Evolutionary conservation across 768 basidiomycete genomes (phyloP).

Genomic region (Boletus eberwhitei): DNA sequence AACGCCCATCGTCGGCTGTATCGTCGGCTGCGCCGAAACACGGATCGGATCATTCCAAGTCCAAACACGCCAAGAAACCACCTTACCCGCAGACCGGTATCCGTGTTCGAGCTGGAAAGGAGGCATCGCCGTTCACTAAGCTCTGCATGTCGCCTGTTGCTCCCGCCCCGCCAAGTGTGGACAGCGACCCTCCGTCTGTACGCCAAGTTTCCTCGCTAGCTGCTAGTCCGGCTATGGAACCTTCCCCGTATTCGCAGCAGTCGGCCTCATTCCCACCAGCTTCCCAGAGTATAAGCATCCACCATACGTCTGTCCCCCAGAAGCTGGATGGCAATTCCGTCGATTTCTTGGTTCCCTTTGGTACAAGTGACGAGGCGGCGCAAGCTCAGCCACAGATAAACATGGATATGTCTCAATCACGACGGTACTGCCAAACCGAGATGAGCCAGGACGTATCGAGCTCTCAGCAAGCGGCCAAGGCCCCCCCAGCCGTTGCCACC

Average conservation of each 20-base stretch:
- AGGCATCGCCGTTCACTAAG: conserved; percentile 22
- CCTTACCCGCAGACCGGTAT: conserved; percentile 45
- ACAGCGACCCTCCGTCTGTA: conserved; percentile 6
- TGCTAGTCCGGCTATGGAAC: conserved; percentile 10
- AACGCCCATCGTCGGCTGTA: conserved; percentile 7
- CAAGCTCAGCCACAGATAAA: conserved; percentile 12
- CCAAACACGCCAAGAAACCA: conserved; percentile 40
- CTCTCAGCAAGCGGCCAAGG: conserved; percentile 11
- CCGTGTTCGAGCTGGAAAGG: conserved; percentile 43
- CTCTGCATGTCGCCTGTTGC: conserved; percentile 1
- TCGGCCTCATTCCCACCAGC: conserved; percentile 9
- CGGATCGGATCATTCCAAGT: conserved; percentile 22
- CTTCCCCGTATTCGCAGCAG: conserved; percentile 11
- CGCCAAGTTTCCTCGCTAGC: conserved; percentile 12
- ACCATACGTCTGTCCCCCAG: conserved; percentile 5
- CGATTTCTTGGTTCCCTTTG: conserved; percentile 27
- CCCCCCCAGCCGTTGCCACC: not conserved
- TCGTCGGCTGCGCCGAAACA: conserved; percentile 9
- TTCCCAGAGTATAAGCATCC: conserved; percentile 2
- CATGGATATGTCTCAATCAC: conserved; percentile 16
- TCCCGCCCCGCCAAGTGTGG: conserved; percentile 12
- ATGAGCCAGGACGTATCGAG: conserved; percentile 7
- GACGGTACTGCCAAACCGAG: conserved; percentile 12
- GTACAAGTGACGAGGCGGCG: conserved; percentile 14
- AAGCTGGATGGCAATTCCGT: conserved; percentile 14